A percentile compares a stretch with the other conserved stretches of the same genome.
phyloP scores from a whole-genome alignment of 495 filamentous ascomycete species.

The Chaetomium fimeti region DNA sequence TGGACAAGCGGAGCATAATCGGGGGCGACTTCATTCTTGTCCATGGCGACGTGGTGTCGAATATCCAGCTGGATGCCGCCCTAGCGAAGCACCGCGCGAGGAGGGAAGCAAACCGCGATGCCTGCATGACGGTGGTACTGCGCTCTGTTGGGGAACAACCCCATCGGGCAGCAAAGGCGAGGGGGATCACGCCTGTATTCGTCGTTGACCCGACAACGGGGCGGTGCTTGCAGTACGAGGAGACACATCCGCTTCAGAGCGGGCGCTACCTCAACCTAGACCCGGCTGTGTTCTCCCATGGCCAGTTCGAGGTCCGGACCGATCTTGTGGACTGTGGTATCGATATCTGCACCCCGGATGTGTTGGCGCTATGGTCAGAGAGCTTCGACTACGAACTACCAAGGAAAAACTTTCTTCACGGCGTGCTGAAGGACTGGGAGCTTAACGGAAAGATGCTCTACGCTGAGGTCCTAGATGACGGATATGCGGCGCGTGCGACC shows the following conservation, averaged over 20 bases:
- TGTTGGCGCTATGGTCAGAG: slow-evolving; percentile 91
- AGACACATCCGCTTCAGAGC: slow-evolving; percentile 54
- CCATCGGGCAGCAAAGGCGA: slow-evolving; percentile 68
- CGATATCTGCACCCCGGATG: slow-evolving; percentile 96
- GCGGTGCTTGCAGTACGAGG: slow-evolving; percentile 90
- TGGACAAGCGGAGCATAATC: slow-evolving; percentile 84
- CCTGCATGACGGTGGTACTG: slow-evolving; percentile 97
- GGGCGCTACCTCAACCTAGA: slow-evolving; percentile 65
- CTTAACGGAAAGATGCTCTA: slow-evolving; percentile 94
- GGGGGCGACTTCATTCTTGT: slow-evolving; percentile 88
- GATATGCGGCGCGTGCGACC: slow-evolving; percentile 76
- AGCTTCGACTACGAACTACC: slow-evolving; percentile 95
- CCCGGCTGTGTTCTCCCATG: slow-evolving; percentile 56
- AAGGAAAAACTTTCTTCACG: slow-evolving; percentile 81
- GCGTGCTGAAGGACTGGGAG: slow-evolving; percentile 93
- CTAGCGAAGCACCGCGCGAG: slow-evolving; percentile 76
- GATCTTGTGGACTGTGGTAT: slow-evolving; percentile 94
- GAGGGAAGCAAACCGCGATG: slow-evolving; percentile 81
- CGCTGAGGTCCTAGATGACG: slow-evolving; percentile 78
- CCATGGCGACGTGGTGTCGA: slow-evolving; percentile 92
- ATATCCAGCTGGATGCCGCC: slow-evolving; percentile 76
- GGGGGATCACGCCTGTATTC: slow-evolving; percentile 75
- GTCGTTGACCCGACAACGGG: slow-evolving; percentile 77
- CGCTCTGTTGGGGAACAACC: slow-evolving; percentile 65
- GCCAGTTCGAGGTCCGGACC: slow-evolving; percentile 69